These are phyloP conservation scores for Pterocarpus macrocarpus DNA, from an alignment of 306 rosid genomes.

Conservation along the genomic window DNA sequence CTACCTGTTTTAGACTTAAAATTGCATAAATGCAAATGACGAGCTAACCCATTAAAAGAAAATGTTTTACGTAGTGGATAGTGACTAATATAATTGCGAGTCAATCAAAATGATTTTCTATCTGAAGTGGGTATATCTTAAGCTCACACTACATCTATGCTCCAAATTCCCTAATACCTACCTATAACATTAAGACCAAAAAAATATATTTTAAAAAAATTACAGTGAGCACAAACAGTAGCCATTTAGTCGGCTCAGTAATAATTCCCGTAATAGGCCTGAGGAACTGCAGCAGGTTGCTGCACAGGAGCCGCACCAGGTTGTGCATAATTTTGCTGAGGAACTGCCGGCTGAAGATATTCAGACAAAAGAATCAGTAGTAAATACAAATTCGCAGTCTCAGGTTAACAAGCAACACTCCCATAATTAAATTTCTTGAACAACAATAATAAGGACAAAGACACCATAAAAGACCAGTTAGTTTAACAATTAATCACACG, in stretches of 20 bases:
- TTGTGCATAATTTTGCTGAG: constrained; percentile 80
- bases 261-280: constrained; percentile 86
- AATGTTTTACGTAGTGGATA: neutral
- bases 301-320: constrained; percentile 73
- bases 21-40: neutral
- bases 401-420: neutral
- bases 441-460: neutral
- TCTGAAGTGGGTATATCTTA: constrained; percentile 8
- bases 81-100: constrained; percentile 11
- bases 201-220: neutral
- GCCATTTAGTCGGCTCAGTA: constrained; percentile 56
- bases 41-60: neutral
- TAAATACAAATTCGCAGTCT: neutral
- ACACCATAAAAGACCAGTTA: neutral
- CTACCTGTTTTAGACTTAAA: neutral
- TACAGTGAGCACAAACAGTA: constrained; percentile 52
- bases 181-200: constrained; percentile 23
- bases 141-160: constrained; percentile 49
- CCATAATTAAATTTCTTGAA: neutral
- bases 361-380: constrained; percentile 15
- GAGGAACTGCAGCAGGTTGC: constrained; percentile 85
- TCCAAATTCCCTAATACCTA: constrained; percentile 39
- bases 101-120: constrained; percentile 42
- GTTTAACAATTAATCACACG: neutral
- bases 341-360: constrained; percentile 68